A percentile compares a stretch with the other conserved stretches of the same genome.
Conservation (phyloP, 106 monocot species). For the Apostasia ramifera region DNA sequence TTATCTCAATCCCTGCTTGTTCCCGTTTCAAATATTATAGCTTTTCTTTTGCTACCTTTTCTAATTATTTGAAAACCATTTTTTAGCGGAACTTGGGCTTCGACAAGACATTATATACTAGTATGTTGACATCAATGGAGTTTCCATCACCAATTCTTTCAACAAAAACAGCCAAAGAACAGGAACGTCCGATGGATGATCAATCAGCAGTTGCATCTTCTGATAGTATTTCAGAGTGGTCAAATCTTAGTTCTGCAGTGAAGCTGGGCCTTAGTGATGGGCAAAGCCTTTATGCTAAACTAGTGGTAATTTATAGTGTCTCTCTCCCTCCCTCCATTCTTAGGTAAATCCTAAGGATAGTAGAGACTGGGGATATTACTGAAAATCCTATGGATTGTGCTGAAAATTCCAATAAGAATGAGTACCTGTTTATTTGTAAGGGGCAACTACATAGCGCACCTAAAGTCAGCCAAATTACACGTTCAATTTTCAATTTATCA, state of each 20-base stretch:
- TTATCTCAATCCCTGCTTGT: too few relatives aligned
- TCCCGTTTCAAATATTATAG: neutral
- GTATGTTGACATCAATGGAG: constrained; percentile 64
- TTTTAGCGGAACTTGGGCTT: constrained; percentile 38
- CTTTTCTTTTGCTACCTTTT: neutral
- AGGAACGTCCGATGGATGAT: constrained; percentile 3
- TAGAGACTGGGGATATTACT: too few relatives aligned
- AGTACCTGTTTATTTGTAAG: too few relatives aligned
- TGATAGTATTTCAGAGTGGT: constrained; percentile 9
- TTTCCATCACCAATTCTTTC: constrained; percentile 19
- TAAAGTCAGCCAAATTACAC: too few relatives aligned
- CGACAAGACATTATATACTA: constrained; percentile 38
- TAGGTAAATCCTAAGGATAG: too few relatives aligned
- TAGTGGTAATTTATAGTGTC: constrained; percentile 56
- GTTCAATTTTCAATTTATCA: too few relatives aligned
- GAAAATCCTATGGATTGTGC: too few relatives aligned
- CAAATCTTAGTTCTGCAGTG: constrained; percentile 18
- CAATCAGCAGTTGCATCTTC: constrained; percentile 2
- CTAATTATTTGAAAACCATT: neutral
- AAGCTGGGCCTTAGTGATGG: constrained; percentile 77
- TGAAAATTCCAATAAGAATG: too few relatives aligned
- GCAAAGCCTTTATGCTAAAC: constrained; percentile 59
- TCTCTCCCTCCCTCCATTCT: too few relatives aligned
- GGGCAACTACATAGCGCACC: too few relatives aligned
- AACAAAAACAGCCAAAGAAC: constrained; percentile 7